Conservation (phyloP, 1,284 basidiomycete species). For the Trametes versicolor region DNA sequence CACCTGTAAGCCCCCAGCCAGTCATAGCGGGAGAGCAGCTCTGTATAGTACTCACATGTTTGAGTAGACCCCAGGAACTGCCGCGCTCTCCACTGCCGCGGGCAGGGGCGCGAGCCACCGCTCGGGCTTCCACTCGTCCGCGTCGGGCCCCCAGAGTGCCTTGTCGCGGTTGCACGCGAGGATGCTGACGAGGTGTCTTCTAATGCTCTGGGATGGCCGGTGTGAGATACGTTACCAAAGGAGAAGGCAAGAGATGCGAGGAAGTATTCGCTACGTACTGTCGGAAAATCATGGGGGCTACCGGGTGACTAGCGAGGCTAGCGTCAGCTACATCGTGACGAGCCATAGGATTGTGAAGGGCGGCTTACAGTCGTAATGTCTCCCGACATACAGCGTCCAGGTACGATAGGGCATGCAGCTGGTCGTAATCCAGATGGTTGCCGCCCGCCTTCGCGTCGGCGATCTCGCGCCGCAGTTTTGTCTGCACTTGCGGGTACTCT, state of each 20-base stretch:
- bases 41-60: constrained; percentile 31
- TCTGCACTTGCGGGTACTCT: constrained; percentile 18
- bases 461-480: constrained; percentile 36
- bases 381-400: constrained; percentile 47
- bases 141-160: constrained; percentile 65
- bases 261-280: constrained; percentile 5
- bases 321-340: no score
- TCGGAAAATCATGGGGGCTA: constrained; percentile 19
- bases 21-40: no score
- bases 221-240: not conserved
- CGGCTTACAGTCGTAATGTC: constrained; percentile 39
- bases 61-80: constrained; percentile 38
- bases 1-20: not conserved
- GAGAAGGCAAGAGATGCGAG: not conserved
- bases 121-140: constrained; percentile 56
- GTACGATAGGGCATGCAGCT: constrained; percentile 44
- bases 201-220: constrained; percentile 21
- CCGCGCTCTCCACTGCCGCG: constrained; percentile 25
- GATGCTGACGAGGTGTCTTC: constrained; percentile 53
- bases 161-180: constrained; percentile 54
- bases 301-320: constrained; percentile 7
- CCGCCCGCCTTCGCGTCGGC: constrained; percentile 27
- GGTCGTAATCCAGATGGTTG: constrained; percentile 37
- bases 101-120: constrained; percentile 42
- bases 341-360: not conserved